Conservation (phyloP, 2,329 filamentous ascomycete species). For the Paraconiothyrium brasiliense region DNA sequence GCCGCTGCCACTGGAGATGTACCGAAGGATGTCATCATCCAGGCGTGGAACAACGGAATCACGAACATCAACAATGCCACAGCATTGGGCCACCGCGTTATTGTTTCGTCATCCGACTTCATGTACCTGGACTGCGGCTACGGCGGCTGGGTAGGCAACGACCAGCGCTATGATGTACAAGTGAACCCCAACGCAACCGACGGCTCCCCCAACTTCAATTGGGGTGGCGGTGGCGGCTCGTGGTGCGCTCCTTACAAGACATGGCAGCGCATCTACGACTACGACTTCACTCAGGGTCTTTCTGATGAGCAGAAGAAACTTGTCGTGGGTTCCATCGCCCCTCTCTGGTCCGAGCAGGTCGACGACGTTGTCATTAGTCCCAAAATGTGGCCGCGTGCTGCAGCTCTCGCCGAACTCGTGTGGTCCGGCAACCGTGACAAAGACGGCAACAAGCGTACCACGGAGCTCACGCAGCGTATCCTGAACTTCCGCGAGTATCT, state of each 20-base stretch:
- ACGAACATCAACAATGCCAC: slow-evolving; percentile 63
- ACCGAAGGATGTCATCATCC: slow-evolving; percentile 62
- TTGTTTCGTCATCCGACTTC: slow-evolving; percentile 66
- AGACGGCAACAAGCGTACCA: slow-evolving; percentile 62
- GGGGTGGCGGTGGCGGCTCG: slow-evolving; percentile 62
- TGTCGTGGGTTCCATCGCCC: slow-evolving; percentile 62
- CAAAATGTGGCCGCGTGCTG: slow-evolving; percentile 66
- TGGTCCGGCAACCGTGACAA: slow-evolving; percentile 65
- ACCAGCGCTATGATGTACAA: slow-evolving; percentile 65
- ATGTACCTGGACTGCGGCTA: slow-evolving; percentile 66
- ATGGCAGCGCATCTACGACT: slow-evolving; percentile 69
- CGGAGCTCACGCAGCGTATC: slow-evolving; percentile 63
- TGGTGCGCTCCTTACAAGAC: slow-evolving; percentile 69
- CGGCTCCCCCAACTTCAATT: slow-evolving; percentile 62
- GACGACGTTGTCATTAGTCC: slow-evolving; percentile 61
- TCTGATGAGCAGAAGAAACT: slow-evolving; percentile 58
- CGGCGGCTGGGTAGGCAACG: slow-evolving; percentile 65
- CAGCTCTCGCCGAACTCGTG: slow-evolving; percentile 64
- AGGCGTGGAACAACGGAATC: slow-evolving; percentile 65
- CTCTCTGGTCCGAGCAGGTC: slow-evolving; percentile 65
- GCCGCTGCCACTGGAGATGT: slow-evolving; percentile 58
- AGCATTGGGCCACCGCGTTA: slow-evolving; percentile 61
- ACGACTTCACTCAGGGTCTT: slow-evolving; percentile 63
- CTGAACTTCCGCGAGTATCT: slow-evolving; percentile 69
- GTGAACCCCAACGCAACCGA: slow-evolving; percentile 58